A percentile compares a stretch with the other conserved stretches of the same genome.
phyloP scores from a whole-genome alignment of 2,329 filamentous ascomycete species.

The Fusarium setosum region DNA sequence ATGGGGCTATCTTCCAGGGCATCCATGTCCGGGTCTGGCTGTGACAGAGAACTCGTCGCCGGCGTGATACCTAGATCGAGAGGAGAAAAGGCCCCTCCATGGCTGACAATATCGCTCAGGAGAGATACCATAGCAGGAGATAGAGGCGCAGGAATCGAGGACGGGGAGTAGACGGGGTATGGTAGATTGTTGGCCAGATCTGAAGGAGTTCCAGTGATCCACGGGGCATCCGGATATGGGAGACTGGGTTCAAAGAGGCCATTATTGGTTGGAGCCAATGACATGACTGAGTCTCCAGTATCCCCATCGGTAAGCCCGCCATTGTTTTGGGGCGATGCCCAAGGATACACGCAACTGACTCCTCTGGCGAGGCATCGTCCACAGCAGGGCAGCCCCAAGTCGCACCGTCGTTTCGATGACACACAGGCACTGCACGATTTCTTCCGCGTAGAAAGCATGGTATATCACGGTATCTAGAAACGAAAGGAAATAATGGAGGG shows the following conservation, averaged over 20 bases:
- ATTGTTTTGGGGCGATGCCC: neutral
- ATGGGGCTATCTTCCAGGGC: neutral
- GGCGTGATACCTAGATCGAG: neutral
- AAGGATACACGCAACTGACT: constrained; percentile 10
- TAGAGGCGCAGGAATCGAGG: neutral
- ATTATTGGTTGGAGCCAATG: neutral
- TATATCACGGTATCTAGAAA: neutral
- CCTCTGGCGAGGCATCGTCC: constrained; percentile 8
- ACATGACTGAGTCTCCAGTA: neutral
- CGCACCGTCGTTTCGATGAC: constrained; percentile 15
- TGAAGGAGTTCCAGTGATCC: neutral
- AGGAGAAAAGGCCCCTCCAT: neutral
- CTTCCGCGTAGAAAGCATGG: constrained; percentile 7
- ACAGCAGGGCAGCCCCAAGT: constrained; percentile 13
- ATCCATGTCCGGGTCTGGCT: neutral
- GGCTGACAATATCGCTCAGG: neutral
- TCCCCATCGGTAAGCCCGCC: neutral
- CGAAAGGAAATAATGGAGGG: neutral
- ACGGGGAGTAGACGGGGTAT: neutral
- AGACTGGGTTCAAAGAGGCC: neutral
- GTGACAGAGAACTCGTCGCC: neutral
- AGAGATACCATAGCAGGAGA: constrained; percentile 10
- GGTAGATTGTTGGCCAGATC: neutral
- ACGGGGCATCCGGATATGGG: neutral
- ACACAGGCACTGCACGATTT: constrained; percentile 22